Evolutionary conservation across 495 filamentous ascomycete species (phyloP).

Genomic region (Pyrenopolyporus hunteri): DNA sequence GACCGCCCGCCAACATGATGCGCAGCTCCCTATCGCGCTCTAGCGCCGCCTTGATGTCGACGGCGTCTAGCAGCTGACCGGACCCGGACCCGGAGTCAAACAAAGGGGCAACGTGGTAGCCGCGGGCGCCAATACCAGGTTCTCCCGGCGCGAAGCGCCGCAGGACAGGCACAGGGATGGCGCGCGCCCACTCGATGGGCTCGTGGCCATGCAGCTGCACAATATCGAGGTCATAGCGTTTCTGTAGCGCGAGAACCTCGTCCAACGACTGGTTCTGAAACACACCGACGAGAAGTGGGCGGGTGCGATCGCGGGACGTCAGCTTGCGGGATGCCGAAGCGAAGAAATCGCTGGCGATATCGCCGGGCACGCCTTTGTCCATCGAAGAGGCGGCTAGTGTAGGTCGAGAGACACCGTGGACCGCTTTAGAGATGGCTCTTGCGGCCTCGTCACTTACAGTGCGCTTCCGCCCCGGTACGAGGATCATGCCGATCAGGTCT

Average conservation of each 20-base stretch:
- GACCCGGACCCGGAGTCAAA: conserved; percentile 86
- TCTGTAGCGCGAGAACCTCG: conserved; percentile 77
- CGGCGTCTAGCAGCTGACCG: conserved; percentile 73
- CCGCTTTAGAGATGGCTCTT: conserved; percentile 75
- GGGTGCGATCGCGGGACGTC: conserved; percentile 44
- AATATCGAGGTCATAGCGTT: conserved; percentile 79
- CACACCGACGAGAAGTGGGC: conserved; percentile 87
- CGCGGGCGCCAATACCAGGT: conserved; percentile 69
- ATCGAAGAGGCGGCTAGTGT: background rate
- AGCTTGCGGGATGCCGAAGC: conserved; percentile 47
- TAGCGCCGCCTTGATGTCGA: conserved; percentile 66
- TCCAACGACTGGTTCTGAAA: conserved; percentile 89
- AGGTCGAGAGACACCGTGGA: conserved; percentile 57
- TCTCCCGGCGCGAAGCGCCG: conserved; percentile 78
- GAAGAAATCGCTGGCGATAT: conserved; percentile 53
- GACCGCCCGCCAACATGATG: conserved; percentile 82
- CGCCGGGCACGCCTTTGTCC: conserved; percentile 7
- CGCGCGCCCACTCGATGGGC: conserved; percentile 85
- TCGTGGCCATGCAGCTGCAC: conserved; percentile 93
- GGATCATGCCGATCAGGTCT: conserved; percentile 90
- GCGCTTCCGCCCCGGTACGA: conserved; percentile 80
- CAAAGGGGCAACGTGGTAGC: conserved; percentile 82
- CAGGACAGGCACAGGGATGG: conserved; percentile 91
- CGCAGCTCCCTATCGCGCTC: conserved; percentile 63
- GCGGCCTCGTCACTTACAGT: conserved; percentile 78